phyloP scores from a whole-genome alignment of 1,284 basidiomycete species.

The Rhodotorula sp. region DNA sequence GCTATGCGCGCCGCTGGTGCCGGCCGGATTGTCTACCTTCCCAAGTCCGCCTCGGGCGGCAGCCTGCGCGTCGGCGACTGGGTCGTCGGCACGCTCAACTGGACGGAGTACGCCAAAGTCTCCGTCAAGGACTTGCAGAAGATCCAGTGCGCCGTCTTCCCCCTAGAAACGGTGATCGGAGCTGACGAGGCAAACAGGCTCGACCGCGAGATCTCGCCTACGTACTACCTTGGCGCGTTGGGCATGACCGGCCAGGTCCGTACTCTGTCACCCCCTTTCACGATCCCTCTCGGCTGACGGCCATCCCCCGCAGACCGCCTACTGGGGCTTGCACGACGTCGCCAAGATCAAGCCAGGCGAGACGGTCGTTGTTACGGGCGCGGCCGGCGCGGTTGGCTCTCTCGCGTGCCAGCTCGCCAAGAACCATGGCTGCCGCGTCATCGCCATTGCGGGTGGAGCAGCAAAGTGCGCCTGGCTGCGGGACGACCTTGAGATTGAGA shows the following conservation, averaged over 20 bases:
- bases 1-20: constrained; percentile 44
- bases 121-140: constrained; percentile 36
- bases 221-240: constrained; percentile 49
- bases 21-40: constrained; percentile 30
- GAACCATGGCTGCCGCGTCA: constrained; percentile 64
- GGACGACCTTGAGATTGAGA: constrained; percentile 75
- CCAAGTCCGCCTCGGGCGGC: not conserved
- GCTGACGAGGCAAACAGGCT: not conserved
- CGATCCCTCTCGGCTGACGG: not conserved
- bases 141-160: constrained; percentile 19
- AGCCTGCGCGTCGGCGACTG: constrained; percentile 33
- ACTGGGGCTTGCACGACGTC: constrained; percentile 73
- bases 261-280: not conserved
- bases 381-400: constrained; percentile 75
- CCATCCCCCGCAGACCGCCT: constrained; percentile 49
- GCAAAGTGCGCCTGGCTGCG: constrained; percentile 84
- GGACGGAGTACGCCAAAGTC: constrained; percentile 42
- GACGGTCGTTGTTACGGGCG: constrained; percentile 79
- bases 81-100: constrained; percentile 31
- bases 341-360: constrained; percentile 78
- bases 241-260: constrained; percentile 44
- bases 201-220: constrained; percentile 18
- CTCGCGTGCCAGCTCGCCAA: constrained; percentile 49
- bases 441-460: constrained; percentile 74
- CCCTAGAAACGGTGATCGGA: not conserved